Evolutionary conservation across 108 stramenopile species (phyloP).

Genomic region (Phaeodactylum tricornutum): DNA sequence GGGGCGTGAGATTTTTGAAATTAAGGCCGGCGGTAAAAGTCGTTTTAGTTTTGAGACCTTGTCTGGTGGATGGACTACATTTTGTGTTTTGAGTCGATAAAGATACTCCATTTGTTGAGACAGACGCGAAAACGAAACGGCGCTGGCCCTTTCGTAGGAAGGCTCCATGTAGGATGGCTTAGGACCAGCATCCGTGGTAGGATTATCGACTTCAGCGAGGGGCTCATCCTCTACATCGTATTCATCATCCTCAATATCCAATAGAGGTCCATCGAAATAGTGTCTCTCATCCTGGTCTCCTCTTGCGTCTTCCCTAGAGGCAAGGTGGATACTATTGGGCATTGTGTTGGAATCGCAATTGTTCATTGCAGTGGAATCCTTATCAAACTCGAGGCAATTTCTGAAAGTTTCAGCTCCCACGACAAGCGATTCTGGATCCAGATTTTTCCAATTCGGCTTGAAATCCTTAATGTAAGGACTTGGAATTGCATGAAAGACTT

Average conservation of each 20-base stretch:
- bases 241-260: slow-evolving; percentile 7
- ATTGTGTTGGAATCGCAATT: too few relatives aligned
- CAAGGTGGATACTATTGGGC: too few relatives aligned
- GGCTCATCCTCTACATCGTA: slow-evolving; percentile 14
- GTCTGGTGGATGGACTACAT: slow-evolving; percentile 11
- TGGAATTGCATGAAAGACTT: too few relatives aligned
- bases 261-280: too few relatives aligned
- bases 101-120: slow-evolving; percentile 46
- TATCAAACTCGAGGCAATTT: too few relatives aligned
- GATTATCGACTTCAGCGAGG: slow-evolving; percentile 12
- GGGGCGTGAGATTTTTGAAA: not conserved
- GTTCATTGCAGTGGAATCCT: too few relatives aligned
- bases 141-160: slow-evolving; percentile 38
- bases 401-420: too few relatives aligned
- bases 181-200: slow-evolving; percentile 16
- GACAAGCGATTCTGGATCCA: too few relatives aligned
- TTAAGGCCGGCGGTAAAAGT: slow-evolving; percentile 26
- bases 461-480: too few relatives aligned
- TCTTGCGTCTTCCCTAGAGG: too few relatives aligned
- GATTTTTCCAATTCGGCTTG: too few relatives aligned
- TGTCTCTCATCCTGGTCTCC: too few relatives aligned
- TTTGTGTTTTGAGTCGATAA: slow-evolving; percentile 23
- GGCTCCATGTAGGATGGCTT: slow-evolving; percentile 36
- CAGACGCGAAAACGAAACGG: slow-evolving; percentile 32
- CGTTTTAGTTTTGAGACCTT: slow-evolving; percentile 10